phyloP scores from a whole-genome alignment of 2,329 filamentous ascomycete genomes.

The Paradendryphiella salina region DNA sequence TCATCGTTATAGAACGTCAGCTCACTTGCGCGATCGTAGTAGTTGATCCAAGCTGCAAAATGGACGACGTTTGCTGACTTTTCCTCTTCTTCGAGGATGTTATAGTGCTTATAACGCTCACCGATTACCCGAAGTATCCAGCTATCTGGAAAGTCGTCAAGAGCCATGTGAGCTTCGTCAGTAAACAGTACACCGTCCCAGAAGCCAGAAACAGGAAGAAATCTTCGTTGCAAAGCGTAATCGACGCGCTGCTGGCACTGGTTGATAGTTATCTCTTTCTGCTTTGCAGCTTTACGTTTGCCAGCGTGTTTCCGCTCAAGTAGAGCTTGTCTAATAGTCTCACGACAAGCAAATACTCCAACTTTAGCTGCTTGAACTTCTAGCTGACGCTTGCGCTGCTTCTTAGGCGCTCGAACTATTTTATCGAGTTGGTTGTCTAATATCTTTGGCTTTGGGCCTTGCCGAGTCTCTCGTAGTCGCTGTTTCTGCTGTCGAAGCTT shows the following conservation, averaged over 20 bases:
- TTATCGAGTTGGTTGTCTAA: neutral
- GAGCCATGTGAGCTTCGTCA: neutral
- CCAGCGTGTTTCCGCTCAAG: too few relatives aligned
- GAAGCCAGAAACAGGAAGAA: neutral
- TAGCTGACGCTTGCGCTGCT: too few relatives aligned
- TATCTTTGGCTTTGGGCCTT: neutral
- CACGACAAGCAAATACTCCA: too few relatives aligned
- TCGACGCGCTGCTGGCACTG: neutral
- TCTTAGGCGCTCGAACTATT: too few relatives aligned
- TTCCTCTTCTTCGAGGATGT: neutral
- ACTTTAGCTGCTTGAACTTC: too few relatives aligned
- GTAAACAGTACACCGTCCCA: neutral
- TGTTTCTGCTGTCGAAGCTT: neutral
- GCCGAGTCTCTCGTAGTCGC: neutral
- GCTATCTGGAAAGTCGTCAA: neutral
- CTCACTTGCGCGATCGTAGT: neutral
- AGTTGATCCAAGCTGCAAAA: conserved; percentile 8
- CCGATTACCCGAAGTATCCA: neutral
- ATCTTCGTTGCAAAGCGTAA: neutral
- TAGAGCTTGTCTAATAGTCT: too few relatives aligned
- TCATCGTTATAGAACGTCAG: conserved; percentile 8
- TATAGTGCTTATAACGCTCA: neutral
- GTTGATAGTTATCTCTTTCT: neutral
- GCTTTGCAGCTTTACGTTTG: neutral
- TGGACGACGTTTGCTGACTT: neutral